Percentiles rank a stretch among this genome's conserved stretches.
Conservation (phyloP, 2,329 filamentous ascomycete genomes). For the Paraphoma chrysanthemicola region DNA sequence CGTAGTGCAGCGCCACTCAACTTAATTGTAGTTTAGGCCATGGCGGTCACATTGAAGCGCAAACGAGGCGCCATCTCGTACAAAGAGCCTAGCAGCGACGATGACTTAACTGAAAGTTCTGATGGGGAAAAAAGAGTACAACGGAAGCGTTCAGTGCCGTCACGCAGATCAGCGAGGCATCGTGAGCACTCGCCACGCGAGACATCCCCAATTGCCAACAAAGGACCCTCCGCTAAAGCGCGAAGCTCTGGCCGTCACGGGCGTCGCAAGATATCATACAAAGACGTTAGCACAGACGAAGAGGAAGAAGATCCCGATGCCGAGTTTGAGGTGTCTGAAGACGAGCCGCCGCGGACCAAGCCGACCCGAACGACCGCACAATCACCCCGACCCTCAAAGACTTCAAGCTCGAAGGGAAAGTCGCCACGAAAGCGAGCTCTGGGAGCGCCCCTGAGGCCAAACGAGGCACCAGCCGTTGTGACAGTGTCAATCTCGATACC, state of each 20-base stretch:
- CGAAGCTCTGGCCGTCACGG: constrained; percentile 17
- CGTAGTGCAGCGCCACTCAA: neutral
- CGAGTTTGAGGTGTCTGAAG: constrained; percentile 30
- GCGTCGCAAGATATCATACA: constrained; percentile 36
- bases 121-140: constrained; percentile 12
- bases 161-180: constrained; percentile 35
- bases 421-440: constrained; percentile 22
- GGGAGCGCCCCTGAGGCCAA: constrained; percentile 38
- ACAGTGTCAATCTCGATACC: constrained; percentile 21
- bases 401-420: constrained; percentile 7
- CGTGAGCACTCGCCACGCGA: constrained; percentile 18
- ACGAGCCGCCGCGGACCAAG: constrained; percentile 20
- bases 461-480: constrained; percentile 8
- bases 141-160: constrained; percentile 25
- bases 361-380: constrained; percentile 9
- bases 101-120: constrained; percentile 32
- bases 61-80: constrained; percentile 46
- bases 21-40: constrained; percentile 13
- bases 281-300: constrained; percentile 42
- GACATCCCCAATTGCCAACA: constrained; percentile 6
- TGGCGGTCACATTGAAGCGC: constrained; percentile 43
- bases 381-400: constrained; percentile 17
- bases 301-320: constrained; percentile 33
- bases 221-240: constrained; percentile 1
- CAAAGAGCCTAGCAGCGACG: constrained; percentile 45